Conservation (phyloP, 768 basidiomycete species). For the Mycena rebaudengoi region DNA sequence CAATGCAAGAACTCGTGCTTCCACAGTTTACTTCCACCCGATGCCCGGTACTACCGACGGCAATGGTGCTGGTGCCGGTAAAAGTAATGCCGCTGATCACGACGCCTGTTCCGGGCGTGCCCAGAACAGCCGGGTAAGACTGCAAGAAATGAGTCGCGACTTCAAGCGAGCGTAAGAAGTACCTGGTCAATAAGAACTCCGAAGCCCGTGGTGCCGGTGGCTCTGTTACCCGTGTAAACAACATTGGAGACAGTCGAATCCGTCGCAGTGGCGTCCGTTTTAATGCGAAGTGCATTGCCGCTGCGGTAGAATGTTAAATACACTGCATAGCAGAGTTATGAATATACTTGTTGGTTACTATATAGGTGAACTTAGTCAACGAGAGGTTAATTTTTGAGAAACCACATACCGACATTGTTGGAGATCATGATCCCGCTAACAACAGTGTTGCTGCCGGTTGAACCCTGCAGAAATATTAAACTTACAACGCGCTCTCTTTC, state of each 20-base stretch:
- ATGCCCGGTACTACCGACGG: slow-evolving; percentile 12
- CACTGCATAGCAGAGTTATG: too few species aligned
- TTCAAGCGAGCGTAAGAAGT: too few species aligned
- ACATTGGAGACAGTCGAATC: slow-evolving; percentile 24
- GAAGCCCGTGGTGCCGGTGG: slow-evolving; percentile 18
- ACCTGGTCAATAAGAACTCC: slow-evolving; percentile 31
- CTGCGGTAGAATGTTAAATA: slow-evolving; percentile 8
- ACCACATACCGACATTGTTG: slow-evolving; percentile 14
- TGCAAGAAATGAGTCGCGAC: too few species aligned
- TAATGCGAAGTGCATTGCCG: slow-evolving; percentile 27
- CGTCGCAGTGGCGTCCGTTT: slow-evolving; percentile 26
- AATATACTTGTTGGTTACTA: slow-evolving; percentile 24
- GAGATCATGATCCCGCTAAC: slow-evolving; percentile 26
- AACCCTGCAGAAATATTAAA: slow-evolving; percentile 18
- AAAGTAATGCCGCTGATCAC: slow-evolving; percentile 28
- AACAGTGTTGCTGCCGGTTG: background rate
- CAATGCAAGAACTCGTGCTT: slow-evolving; percentile 19
- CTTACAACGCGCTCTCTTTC: too few species aligned
- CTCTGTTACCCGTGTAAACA: slow-evolving; percentile 24
- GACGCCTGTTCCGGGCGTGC: slow-evolving; percentile 29
- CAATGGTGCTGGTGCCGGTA: slow-evolving; percentile 22
- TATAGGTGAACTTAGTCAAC: too few species aligned
- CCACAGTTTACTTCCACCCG: slow-evolving; percentile 31
- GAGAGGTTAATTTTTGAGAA: too few species aligned
- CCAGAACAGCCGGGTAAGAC: slow-evolving; percentile 23